These are phyloP conservation scores for Acanthamoeba quina DNA, from an alignment of 208 protist species.

Conservation along the genomic window DNA sequence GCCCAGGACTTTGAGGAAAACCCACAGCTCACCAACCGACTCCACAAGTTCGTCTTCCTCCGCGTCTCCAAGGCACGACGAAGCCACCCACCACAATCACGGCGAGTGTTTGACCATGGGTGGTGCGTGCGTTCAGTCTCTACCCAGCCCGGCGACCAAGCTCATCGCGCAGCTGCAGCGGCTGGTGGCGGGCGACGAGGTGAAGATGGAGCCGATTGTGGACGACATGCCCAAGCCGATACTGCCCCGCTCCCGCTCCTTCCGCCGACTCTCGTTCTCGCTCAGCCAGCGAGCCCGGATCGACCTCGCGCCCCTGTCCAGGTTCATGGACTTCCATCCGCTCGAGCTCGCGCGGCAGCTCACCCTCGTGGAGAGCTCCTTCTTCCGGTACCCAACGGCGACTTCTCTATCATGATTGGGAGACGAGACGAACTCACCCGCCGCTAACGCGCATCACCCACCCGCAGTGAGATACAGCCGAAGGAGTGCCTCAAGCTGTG, in stretches of 20 bases:
- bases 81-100: neutral
- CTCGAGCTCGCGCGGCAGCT: slow-evolving; percentile 19
- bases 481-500: slow-evolving; percentile 11
- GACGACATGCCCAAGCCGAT: neutral
- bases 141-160: neutral
- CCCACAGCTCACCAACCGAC: neutral
- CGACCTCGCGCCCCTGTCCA: neutral
- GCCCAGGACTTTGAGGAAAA: slow-evolving; percentile 10
- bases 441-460: neutral
- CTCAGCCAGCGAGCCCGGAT: neutral
- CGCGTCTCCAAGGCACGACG: neutral
- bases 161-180: neutral
- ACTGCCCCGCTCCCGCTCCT: neutral
- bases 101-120: neutral
- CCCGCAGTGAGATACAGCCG: neutral
- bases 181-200: neutral
- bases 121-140: neutral
- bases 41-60: neutral
- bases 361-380: slow-evolving; percentile 1
- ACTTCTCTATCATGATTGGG: neutral
- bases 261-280: neutral
- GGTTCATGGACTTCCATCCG: neutral
- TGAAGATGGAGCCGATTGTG: neutral
- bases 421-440: too few species aligned
- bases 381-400: neutral